Evolutionary conservation across 192 early-diverging fungal genomes (phyloP), one percentile per base, ranked within the genome.

Genomic region (Coemansia javaensis): DNA sequence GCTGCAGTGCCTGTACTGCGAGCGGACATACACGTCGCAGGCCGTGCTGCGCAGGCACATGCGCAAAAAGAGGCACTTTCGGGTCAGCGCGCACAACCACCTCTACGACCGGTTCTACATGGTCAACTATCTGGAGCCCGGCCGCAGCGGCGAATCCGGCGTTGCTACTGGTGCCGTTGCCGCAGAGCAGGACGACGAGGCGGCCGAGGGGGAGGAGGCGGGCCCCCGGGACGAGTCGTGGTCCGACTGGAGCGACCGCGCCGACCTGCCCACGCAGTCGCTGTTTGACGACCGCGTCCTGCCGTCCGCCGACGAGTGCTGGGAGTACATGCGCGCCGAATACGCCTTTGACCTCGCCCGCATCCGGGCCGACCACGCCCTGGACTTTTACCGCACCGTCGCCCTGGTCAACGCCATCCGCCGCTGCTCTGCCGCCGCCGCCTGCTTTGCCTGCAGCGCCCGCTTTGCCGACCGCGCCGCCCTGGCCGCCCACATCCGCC

Each of bases 51-150:
- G 93, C 44, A 90, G 92, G 67, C 93, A 97, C 48, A 97, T 97
- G 93, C 86, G 93, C 56, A 97, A 97, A 72, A 97, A 94, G 84
- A 94, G 91, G 77, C 93, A 97, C 67, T 96, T 96, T 65, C 88
- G 90, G 67, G 90, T 97, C 63, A 88, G 85, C 48, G 81, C 91
- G 17, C 83, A 83, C 23, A 97, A 97, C 74, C 81, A 81, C 36
- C 76, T 86, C 31, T 97, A 97, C 35, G 93, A 97, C 61, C 85
- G 87, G 16, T 97, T 93, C 71, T 97, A 94, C 56, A 84, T 97
- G 17, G 83, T 93, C 51, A 97, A 97, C 53, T 94, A 93, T 50
- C 51, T 90, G 25, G 88, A 91, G 61, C 89, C 91, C 0, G 89
- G 89, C 13, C 90, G 87, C 59, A 90, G 89, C 79, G 91, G 91